Base-by-base conservation (phyloP, 2,329 filamentous ascomycete species). In the Penicillium sp. region DNA sequence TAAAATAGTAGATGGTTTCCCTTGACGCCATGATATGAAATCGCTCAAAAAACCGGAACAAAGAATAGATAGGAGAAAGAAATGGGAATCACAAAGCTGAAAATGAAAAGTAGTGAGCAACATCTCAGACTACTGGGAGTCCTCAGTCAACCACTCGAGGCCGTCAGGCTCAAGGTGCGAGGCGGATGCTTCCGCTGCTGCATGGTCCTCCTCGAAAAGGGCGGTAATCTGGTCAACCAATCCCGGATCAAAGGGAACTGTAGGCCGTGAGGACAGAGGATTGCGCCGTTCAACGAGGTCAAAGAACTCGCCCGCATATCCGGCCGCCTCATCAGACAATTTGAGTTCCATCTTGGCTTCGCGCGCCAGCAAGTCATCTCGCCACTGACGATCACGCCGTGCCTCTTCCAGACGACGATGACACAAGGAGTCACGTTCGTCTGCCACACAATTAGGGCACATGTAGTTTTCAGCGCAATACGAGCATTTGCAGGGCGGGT, bases 401-500 rank as follows among this genome's bases (percentile, higher is more conserved):
- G 64, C 64, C 47, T 65, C 71, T 43, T 73, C 71, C 34, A 65
- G 66, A 22, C 62, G 52, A 12, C 68, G 68, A 19, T 69, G 70
- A 49, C 71, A 74, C 6, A 63, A 66, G 2, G 69, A 69, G 39
- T 72, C 71, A 35, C 61, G 64, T 41, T 65, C 65, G n/a, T 66
- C 49, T 45, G 65, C 66, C 44, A 66, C 59, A 56, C 73, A 75
- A 55, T 74, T 75, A 4, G 72, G 73, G 50, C 73, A 75, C 30
- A 68, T 56, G 48, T 74, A 75, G 53, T 74, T 71, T 25, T 64
- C 60, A 41, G 70, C 63, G 54, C 73, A 75, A 57, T 71, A 73
- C 22, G 70, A 66, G 57, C 72, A 75, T 29, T 66, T 69, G 60
- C 73, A 75, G 8, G 70, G 68, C n/a, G 72, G 70, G 33, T 72